Percentiles rank a stretch among this genome's conserved stretches.
phyloP scores from a whole-genome alignment of 192 early-diverging fungal genomes.

The Coemansia sp. region DNA sequence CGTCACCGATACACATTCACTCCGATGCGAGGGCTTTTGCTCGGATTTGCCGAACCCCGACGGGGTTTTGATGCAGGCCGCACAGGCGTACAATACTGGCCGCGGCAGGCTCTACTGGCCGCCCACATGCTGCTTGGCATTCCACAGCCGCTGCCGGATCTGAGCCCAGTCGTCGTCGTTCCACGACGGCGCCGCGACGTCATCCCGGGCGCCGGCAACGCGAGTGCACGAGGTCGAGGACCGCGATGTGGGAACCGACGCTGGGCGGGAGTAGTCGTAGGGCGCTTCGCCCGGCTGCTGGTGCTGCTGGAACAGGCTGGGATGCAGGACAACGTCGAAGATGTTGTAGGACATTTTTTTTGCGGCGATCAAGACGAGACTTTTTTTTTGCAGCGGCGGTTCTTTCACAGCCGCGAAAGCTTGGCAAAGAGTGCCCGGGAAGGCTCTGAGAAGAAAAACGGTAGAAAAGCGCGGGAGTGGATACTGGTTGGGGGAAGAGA shows the following conservation, averaged over 20 bases:
- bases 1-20: neutral
- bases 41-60: neutral
- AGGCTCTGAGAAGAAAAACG: neutral
- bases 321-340: constrained; percentile 46
- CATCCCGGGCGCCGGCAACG: neutral
- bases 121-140: constrained; percentile 20
- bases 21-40: neutral
- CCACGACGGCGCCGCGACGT: constrained; percentile 12
- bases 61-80: neutral
- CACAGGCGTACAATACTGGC: neutral
- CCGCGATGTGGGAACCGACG: constrained; percentile 2
- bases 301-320: constrained; percentile 30
- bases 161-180: constrained; percentile 36
- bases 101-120: neutral
- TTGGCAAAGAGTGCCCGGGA: neutral
- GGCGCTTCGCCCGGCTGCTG: constrained; percentile 12
- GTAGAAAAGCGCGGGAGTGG: too few species aligned
- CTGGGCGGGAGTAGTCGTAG: constrained; percentile 2
- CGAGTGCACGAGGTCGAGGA: constrained; percentile 3
- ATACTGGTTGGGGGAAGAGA: neutral
- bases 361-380: too few species aligned
- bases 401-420: neutral
- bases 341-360: constrained; percentile 42
- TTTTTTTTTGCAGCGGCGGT: neutral
- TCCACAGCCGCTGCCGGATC: constrained; percentile 46